These are phyloP conservation scores for Ramaria sp. DNA, from an alignment of 768 basidiomycete genomes.

Conservation along the genomic window DNA sequence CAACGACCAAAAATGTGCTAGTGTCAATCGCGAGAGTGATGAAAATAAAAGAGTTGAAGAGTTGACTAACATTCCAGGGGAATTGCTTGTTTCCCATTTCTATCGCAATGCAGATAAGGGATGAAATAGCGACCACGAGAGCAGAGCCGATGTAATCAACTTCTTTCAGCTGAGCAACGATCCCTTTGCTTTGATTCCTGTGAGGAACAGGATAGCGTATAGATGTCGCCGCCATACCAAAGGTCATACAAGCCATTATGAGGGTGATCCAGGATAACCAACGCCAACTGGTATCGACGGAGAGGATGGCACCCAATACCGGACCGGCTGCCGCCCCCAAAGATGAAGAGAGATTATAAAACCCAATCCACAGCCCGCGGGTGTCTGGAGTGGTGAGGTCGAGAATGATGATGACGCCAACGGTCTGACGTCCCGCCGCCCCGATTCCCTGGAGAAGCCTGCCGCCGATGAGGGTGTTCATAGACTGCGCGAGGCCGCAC, in stretches of 20 bases:
- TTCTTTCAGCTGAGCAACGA: conserved; percentile 23
- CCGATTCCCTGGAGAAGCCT: conserved; percentile 27
- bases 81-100: conserved; percentile 28
- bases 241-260: conserved; percentile 22
- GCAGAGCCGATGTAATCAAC: conserved; percentile 23
- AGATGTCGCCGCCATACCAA: conserved; percentile 18
- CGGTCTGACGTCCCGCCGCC: conserved; percentile 26
- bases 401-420: conserved; percentile 24
- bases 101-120: conserved; percentile 25
- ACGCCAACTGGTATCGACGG: conserved; percentile 32
- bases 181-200: conserved; percentile 20
- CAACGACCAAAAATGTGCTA: not conserved
- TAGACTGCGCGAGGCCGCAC: conserved; percentile 25
- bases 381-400: conserved; percentile 27
- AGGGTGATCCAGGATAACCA: conserved; percentile 36
- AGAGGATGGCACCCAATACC: conserved; percentile 34
- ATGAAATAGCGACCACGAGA: conserved; percentile 23
- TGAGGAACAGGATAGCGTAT: conserved; percentile 24
- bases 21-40: not conserved
- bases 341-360: conserved; percentile 26
- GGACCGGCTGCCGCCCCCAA: conserved; percentile 37
- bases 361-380: conserved; percentile 25
- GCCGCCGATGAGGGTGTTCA: conserved; percentile 23
- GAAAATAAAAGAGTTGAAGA: not conserved
- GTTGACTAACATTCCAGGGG: conserved; percentile 22